Percentiles rank a stretch among this genome's conserved stretches.
These are phyloP conservation scores for Pleurotus eryngii DNA, from an alignment of 768 basidiomycete species.

Conservation along the genomic window DNA sequence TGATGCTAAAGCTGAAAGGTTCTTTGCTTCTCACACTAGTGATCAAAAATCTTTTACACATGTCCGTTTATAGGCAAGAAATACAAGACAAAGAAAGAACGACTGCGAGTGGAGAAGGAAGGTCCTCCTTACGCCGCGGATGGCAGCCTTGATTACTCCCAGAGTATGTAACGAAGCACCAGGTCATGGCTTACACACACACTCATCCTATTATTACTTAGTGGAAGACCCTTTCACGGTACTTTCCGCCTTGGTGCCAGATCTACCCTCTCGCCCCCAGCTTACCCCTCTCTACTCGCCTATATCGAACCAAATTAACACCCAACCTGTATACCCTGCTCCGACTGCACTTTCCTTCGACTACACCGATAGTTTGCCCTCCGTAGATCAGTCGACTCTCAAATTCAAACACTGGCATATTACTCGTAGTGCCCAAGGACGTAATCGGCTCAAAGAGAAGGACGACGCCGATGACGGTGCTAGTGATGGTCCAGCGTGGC, in stretches of 20 bases:
- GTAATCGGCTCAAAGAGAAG: constrained; percentile 28
- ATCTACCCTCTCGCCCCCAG: constrained; percentile 50
- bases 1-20: constrained; percentile 77
- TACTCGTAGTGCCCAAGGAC: constrained; percentile 35
- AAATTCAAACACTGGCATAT: constrained; percentile 7
- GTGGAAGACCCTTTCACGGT: constrained; percentile 80
- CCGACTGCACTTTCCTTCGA: constrained; percentile 20
- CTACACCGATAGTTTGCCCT: constrained; percentile 6
- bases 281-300: constrained; percentile 55
- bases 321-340: constrained; percentile 22
- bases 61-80: constrained; percentile 51
- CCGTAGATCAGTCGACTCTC: background rate
- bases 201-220: constrained; percentile 21
- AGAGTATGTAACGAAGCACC: constrained; percentile 39
- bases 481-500: constrained; percentile 36
- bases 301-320: constrained; percentile 16
- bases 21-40: background rate
- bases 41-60: background rate
- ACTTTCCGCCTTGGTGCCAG: constrained; percentile 60
- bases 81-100: constrained; percentile 79
- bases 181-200: constrained; percentile 2
- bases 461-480: constrained; percentile 44
- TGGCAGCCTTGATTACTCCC: constrained; percentile 74
- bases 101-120: constrained; percentile 71
- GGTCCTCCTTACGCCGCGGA: constrained; percentile 70